These are phyloP conservation scores for Scheffersomyces titani DNA, from an alignment of 1,139 yeast genomes.

Conservation along the genomic window DNA sequence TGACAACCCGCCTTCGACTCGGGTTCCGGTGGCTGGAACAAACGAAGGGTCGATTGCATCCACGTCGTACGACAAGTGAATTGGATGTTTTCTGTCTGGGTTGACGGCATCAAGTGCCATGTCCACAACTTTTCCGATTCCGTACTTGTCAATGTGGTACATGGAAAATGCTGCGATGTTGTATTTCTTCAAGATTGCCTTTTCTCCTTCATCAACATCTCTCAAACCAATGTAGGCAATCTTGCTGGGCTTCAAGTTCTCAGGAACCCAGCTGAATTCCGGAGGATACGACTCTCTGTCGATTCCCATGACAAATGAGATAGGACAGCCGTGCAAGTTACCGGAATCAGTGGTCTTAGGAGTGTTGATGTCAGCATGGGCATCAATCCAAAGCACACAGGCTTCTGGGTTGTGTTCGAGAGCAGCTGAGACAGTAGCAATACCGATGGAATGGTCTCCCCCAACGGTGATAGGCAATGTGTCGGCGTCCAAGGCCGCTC, in stretches of 20 bases:
- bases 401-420: conserved; percentile 81
- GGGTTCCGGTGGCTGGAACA: conserved; percentile 97
- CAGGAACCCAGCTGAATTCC: conserved; percentile 78
- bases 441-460: conserved; percentile 96
- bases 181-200: conserved; percentile 65
- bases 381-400: conserved; percentile 94
- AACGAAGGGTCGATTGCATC: conserved; percentile 94
- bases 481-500: conserved; percentile 45
- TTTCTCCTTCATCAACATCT: conserved; percentile 89
- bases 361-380: conserved; percentile 96
- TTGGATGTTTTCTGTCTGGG: conserved; percentile 73
- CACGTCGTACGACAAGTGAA: conserved; percentile 92
- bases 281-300: conserved; percentile 66
- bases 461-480: conserved; percentile 84
- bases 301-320: conserved; percentile 84
- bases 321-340: conserved; percentile 95
- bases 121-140: conserved; percentile 87
- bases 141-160: conserved; percentile 95
- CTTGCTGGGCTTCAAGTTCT: conserved; percentile 62
- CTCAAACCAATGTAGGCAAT: conserved; percentile 93
- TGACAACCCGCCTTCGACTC: conserved; percentile 94
- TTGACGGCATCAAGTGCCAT: conserved; percentile 84
- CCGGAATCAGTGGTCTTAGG: conserved; percentile 87
- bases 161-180: conserved; percentile 87
- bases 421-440: conserved; percentile 89